Evolutionary conservation across 176 grass and related monocot species (phyloP).

Genomic region (Aechmea fasciata): DNA sequence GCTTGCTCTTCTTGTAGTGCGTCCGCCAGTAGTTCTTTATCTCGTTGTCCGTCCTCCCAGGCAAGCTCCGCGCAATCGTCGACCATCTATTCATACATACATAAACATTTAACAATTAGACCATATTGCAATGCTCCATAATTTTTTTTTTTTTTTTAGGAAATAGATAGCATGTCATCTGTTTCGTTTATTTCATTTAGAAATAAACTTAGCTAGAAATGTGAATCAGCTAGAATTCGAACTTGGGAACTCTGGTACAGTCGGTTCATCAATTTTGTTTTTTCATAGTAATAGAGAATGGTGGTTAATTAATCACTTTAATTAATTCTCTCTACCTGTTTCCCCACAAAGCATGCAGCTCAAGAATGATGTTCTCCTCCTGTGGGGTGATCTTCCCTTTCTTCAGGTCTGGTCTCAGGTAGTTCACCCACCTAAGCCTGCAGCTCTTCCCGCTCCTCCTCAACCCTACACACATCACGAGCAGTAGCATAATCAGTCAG

Average conservation of each 20-base stretch:
- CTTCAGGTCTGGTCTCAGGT: constrained; percentile 82
- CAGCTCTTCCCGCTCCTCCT: constrained; percentile 93
- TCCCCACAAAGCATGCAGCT: constrained; percentile 81
- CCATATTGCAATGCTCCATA: background rate
- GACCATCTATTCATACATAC: constrained; percentile 51
- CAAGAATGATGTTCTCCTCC: constrained; percentile 71
- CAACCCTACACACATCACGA: constrained; percentile 19
- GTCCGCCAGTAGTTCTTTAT: constrained; percentile 99
- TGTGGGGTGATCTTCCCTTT: constrained; percentile 66
- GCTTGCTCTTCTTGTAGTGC: constrained; percentile 80
- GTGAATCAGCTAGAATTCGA: too few species aligned
- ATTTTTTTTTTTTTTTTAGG: too few species aligned
- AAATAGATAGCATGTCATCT: too few species aligned
- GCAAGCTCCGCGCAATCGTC: constrained; percentile 74
- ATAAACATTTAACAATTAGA: background rate
- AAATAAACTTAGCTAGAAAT: too few species aligned
- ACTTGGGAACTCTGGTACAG: too few species aligned
- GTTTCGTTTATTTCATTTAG: too few species aligned
- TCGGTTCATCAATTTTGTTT: too few species aligned
- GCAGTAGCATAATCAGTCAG: constrained; percentile 6
- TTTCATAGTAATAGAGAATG: background rate
- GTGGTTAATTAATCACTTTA: background rate
- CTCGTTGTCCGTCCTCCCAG: constrained; percentile 95
- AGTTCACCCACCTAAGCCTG: constrained; percentile 83
- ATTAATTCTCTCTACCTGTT: constrained; percentile 44